Evolutionary conservation across 208 protist genomes (phyloP).

Genomic region (Crithidia acanthocephali): DNA sequence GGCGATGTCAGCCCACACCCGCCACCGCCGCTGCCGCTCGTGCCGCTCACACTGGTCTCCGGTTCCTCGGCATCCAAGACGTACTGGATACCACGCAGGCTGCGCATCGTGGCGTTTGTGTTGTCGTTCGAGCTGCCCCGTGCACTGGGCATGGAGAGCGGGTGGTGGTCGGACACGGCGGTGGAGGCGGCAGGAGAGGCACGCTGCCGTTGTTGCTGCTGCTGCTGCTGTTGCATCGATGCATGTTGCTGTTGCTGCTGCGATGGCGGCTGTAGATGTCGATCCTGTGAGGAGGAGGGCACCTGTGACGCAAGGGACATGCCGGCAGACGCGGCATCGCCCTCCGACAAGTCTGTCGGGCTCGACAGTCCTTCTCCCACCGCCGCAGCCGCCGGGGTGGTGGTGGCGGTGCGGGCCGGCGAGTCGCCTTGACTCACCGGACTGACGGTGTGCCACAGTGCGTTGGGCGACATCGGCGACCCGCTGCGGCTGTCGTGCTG

Average conservation of each 20-base stretch:
- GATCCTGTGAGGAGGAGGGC: neutral
- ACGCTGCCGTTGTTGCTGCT: neutral
- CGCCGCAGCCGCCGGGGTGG: neutral
- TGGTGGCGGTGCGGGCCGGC: neutral
- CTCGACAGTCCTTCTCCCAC: neutral
- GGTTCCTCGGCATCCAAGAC: constrained; percentile 20
- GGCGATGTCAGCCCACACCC: neutral
- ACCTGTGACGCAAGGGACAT: neutral
- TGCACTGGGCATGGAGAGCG: constrained; percentile 1
- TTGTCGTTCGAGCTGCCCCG: constrained; percentile 6
- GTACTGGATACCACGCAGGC: constrained; percentile 15
- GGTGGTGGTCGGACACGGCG: neutral
- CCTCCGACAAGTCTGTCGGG: neutral
- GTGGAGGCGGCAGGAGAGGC: constrained; percentile 7
- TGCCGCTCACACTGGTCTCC: constrained; percentile 9
- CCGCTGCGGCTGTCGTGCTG: neutral
- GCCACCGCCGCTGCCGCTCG: neutral
- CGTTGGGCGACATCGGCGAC: neutral
- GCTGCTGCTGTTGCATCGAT: neutral
- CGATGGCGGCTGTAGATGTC: neutral
- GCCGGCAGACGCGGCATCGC: neutral
- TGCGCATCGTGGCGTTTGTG: neutral
- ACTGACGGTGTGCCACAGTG: constrained; percentile 32
- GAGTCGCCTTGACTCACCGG: constrained; percentile 4
- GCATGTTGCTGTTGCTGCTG: too few species aligned